Percentiles rank a stretch among this genome's conserved stretches.
Conservation (phyloP, 2,329 filamentous ascomycete species). For the Didymella keratinophila region DNA sequence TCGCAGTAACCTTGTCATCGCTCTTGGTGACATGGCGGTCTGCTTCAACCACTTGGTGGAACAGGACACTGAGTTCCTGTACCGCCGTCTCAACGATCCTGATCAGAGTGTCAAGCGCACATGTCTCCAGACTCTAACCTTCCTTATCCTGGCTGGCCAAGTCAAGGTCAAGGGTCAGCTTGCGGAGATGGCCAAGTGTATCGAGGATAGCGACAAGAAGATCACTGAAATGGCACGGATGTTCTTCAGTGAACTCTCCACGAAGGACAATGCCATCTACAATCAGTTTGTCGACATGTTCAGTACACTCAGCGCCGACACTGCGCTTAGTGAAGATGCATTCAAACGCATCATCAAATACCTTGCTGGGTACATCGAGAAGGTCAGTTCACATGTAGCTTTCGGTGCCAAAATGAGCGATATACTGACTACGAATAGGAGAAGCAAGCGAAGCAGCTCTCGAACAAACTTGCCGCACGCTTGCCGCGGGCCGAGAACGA, state of each 20-base stretch:
- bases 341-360: constrained; percentile 91
- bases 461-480: constrained; percentile 89
- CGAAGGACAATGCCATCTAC: constrained; percentile 98
- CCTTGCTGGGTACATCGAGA: constrained; percentile 94
- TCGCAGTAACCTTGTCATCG: constrained; percentile 94
- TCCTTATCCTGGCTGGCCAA: constrained; percentile 94
- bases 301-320: constrained; percentile 84
- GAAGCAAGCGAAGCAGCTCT: constrained; percentile 93
- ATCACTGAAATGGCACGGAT: constrained; percentile 94
- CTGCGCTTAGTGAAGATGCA: constrained; percentile 80
- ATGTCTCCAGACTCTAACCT: constrained; percentile 97
- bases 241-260: constrained; percentile 98
- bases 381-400: constrained; percentile 64
- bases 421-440: constrained; percentile 67
- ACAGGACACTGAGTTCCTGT: constrained; percentile 98
- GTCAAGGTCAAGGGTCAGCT: constrained; percentile 99
- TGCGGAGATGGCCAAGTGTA: constrained; percentile 98
- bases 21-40: constrained; percentile 97
- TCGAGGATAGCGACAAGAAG: constrained; percentile 93
- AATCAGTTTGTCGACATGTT: constrained; percentile 99
- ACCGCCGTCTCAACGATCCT: constrained; percentile 86
- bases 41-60: constrained; percentile 99
- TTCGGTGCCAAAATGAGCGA: neutral
- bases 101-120: constrained; percentile 94
- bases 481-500: constrained; percentile 88